Evolutionary conservation across 2,329 filamentous ascomycete genomes (phyloP).

Genomic region (Exophiala viscosa): DNA sequence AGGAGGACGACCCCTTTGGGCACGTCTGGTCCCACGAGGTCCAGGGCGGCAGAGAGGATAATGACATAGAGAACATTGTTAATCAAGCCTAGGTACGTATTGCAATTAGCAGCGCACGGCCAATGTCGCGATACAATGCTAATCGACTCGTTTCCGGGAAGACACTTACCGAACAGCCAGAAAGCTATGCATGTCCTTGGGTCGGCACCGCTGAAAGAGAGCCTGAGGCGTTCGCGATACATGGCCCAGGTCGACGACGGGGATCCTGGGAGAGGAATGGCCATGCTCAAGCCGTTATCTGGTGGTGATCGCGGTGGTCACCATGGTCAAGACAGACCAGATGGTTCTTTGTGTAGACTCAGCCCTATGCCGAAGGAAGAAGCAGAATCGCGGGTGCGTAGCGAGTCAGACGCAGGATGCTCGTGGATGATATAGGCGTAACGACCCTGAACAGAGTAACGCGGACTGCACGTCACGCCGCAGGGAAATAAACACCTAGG

Average conservation of each 20-base stretch:
- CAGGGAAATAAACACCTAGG: too few species aligned
- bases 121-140: not conserved
- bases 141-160: not conserved
- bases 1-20: conserved; percentile 92
- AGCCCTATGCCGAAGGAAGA: too few species aligned
- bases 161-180: conserved; percentile 81
- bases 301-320: conserved; percentile 30
- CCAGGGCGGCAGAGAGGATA: conserved; percentile 89
- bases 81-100: conserved; percentile 63
- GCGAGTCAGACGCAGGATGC: too few species aligned
- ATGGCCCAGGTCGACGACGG: conserved; percentile 68
- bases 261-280: conserved; percentile 54
- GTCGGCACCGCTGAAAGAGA: conserved; percentile 65
- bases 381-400: too few species aligned
- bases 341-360: too few species aligned
- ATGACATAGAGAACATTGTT: conserved; percentile 99
- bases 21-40: conserved; percentile 80
- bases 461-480: too few species aligned
- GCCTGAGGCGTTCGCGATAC: conserved; percentile 63
- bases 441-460: too few species aligned
- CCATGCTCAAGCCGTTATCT: conserved; percentile 12
- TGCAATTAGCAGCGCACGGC: not conserved
- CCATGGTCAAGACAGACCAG: too few species aligned
- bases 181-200: conserved; percentile 73
- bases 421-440: too few species aligned